These are phyloP conservation scores for Penicillium turbatum DNA, from an alignment of 495 filamentous ascomycete genomes.

Conservation along the genomic window DNA sequence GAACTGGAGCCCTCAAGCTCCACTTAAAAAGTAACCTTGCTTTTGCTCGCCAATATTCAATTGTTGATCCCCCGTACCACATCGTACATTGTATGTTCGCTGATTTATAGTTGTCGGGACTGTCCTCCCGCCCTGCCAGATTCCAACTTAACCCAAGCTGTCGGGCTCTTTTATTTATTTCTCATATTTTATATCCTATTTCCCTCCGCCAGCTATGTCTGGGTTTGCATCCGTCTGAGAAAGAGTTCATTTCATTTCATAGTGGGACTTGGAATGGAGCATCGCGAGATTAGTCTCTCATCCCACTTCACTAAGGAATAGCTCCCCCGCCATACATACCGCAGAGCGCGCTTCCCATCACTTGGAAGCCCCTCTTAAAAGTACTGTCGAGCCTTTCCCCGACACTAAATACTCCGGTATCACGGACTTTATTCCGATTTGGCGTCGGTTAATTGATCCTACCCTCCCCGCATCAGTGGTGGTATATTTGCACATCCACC, in stretches of 20 bases:
- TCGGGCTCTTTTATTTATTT: slow-evolving; percentile 26
- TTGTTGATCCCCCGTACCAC: slow-evolving; percentile 17
- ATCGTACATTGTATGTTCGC: background rate
- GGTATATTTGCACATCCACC: slow-evolving; percentile 4
- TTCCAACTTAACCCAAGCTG: slow-evolving; percentile 45
- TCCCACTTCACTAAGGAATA: slow-evolving; percentile 11
- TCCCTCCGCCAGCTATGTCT: slow-evolving; percentile 1
- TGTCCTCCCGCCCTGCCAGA: slow-evolving; percentile 37
- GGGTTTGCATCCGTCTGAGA: slow-evolving; percentile 6
- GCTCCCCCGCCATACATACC: slow-evolving; percentile 8
- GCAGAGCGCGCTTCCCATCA: background rate
- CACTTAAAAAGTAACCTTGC: slow-evolving; percentile 12
- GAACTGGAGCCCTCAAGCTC: slow-evolving; percentile 16
- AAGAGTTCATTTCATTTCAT: background rate
- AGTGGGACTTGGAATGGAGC: slow-evolving; percentile 18
- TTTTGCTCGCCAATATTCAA: slow-evolving; percentile 9
- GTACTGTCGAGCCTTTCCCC: background rate
- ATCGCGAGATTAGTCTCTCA: slow-evolving; percentile 7
- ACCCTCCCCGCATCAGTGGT: slow-evolving; percentile 12
- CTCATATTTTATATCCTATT: background rate
- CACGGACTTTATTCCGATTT: background rate
- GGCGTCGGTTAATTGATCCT: slow-evolving; percentile 1
- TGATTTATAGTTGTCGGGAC: slow-evolving; percentile 32
- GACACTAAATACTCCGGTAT: background rate
- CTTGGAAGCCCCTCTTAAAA: background rate